phyloP scores from a whole-genome alignment of 2,329 filamentous ascomycete genomes.

The Aurifilum marmelostoma region DNA sequence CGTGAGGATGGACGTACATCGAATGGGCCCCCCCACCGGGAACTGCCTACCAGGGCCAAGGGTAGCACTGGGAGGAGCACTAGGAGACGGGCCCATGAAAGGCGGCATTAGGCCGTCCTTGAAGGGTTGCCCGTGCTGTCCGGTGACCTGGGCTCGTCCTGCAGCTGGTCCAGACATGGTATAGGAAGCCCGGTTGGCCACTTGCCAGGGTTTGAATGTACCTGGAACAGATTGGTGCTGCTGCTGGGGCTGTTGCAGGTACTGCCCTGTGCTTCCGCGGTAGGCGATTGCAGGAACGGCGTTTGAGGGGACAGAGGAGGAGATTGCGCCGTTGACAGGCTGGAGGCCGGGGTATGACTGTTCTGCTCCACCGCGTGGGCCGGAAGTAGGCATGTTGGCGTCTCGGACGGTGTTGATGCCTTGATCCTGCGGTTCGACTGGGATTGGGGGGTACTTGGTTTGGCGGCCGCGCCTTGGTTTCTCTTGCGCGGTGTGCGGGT shows the following conservation, averaged over 20 bases:
- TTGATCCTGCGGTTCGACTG: neutral
- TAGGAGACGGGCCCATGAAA: neutral
- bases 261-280: constrained; percentile 8
- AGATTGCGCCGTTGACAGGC: neutral
- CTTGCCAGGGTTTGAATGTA: neutral
- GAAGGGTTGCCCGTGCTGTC: neutral
- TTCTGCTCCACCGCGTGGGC: neutral
- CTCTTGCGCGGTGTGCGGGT: constrained; percentile 17
- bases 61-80: neutral
- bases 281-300: neutral
- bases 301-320: constrained; percentile 3
- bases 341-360: neutral
- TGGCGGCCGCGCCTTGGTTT: constrained; percentile 18
- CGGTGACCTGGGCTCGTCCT: neutral
- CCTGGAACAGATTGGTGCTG: constrained; percentile 10
- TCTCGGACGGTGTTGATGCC: neutral
- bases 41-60: neutral
- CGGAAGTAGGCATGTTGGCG: neutral
- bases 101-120: neutral
- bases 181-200: constrained; percentile 6
- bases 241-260: constrained; percentile 3
- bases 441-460: constrained; percentile 12
- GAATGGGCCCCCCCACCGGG: neutral
- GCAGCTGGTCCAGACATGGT: neutral
- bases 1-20: neutral